phyloP scores from a whole-genome alignment of 805 yeast species.

The Ascoidea asiatica region DNA sequence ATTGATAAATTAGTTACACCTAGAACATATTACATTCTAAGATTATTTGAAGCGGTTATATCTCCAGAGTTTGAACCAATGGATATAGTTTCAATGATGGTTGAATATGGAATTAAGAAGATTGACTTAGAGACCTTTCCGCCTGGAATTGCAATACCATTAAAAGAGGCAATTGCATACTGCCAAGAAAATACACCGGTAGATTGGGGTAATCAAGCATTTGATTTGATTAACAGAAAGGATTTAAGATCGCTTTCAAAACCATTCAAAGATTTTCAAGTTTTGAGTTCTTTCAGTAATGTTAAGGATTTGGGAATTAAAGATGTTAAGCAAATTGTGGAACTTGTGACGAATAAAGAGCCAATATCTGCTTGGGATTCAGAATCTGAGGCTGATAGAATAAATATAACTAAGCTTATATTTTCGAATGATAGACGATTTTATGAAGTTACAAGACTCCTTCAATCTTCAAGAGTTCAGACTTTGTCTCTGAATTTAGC shows the following conservation, averaged over 20 bases:
- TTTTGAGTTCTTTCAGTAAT: slow-evolving; percentile 4
- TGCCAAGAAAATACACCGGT: slow-evolving; percentile 36
- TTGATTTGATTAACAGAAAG: slow-evolving; percentile 50
- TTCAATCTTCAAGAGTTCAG: slow-evolving; percentile 62
- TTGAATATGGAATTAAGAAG: slow-evolving; percentile 36
- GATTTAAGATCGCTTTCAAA: slow-evolving; percentile 31
- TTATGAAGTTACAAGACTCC: slow-evolving; percentile 56
- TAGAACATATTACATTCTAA: slow-evolving; percentile 42
- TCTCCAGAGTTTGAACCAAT: slow-evolving; percentile 36
- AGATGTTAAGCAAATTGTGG: slow-evolving; percentile 27
- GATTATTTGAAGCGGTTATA: slow-evolving; percentile 49
- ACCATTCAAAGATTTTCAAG: background rate
- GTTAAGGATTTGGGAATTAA: too few species aligned
- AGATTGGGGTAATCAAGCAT: slow-evolving; percentile 25
- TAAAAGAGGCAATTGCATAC: slow-evolving; percentile 43
- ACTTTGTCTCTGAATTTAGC: slow-evolving; percentile 27
- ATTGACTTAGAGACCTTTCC: slow-evolving; percentile 58
- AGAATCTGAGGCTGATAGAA: slow-evolving; percentile 54
- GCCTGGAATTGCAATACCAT: slow-evolving; percentile 52
- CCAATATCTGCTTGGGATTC: slow-evolving; percentile 52
- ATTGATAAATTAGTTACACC: slow-evolving; percentile 54
- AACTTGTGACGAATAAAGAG: slow-evolving; percentile 28
- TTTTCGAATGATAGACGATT: slow-evolving; percentile 72
- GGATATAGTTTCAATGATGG: slow-evolving; percentile 50
- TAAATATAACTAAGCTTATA: slow-evolving; percentile 53